Conservation (phyloP, 345 rosid species). For the Geranium rotundifolium region DNA sequence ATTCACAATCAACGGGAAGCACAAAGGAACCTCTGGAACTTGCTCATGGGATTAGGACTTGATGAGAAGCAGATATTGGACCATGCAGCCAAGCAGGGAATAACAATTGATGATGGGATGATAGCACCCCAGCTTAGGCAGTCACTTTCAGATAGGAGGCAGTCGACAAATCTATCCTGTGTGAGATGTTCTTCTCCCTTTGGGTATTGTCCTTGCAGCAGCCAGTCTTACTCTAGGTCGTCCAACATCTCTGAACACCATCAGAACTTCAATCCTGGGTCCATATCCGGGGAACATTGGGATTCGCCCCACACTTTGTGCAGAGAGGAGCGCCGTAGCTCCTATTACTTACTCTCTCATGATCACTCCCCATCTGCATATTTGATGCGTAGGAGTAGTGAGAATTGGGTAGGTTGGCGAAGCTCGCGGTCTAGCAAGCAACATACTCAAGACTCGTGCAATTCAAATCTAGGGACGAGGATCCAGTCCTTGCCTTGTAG, state of each 20-base stretch:
- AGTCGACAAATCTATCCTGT: conserved; percentile 23
- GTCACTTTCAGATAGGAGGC: conserved; percentile 31
- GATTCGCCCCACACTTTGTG: conserved; percentile 36
- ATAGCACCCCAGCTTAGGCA: conserved; percentile 28
- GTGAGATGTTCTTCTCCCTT: conserved; percentile 16
- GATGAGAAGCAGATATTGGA: conserved; percentile 65
- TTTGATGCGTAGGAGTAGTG: conserved; percentile 32
- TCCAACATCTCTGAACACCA: conserved; percentile 44
- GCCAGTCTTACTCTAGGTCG: conserved; percentile 42
- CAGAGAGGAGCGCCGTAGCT: conserved; percentile 58
- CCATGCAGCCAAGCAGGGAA: conserved; percentile 70
- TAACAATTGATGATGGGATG: conserved; percentile 66
- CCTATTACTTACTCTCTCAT: conserved; percentile 46
- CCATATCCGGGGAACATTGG: conserved; percentile 34
- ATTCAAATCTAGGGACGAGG: conserved; percentile 42
- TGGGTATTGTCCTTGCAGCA: conserved; percentile 23
- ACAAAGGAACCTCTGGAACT: conserved; percentile 69
- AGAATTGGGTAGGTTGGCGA: conserved; percentile 31
- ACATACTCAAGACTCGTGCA: conserved; percentile 23
- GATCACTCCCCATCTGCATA: conserved; percentile 32
- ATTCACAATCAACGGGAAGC: conserved; percentile 84
- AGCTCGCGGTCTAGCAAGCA: conserved; percentile 27
- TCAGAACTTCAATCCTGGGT: conserved; percentile 29
- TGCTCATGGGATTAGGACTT: conserved; percentile 68
- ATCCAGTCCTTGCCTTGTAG: conserved; percentile 24